Base-by-base conservation (phyloP, 768 basidiomycete genomes). In the Sistotremastrum niveocremeum region DNA sequence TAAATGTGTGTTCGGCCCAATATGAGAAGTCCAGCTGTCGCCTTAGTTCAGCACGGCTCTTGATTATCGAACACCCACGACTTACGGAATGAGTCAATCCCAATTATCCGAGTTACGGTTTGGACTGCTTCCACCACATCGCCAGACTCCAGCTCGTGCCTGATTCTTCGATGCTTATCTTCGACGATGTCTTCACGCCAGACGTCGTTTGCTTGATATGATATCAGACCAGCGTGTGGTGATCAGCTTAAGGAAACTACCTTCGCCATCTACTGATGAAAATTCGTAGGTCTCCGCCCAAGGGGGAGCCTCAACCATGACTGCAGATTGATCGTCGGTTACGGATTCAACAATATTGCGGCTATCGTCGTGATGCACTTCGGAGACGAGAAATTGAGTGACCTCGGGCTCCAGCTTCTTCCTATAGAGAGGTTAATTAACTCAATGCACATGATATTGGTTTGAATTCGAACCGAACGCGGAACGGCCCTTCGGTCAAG, bases 71-170 rank as follows among this genome's bases (percentile, higher is more conserved):
- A 45, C n/a, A 30, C 2, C 9, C 11, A 4, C n/a, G 1, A 68
- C 83, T 58, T 51, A 91, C 90, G 89, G 49, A 81, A 88, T 10
- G 88, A 87, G 61, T 95, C 93, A 4, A 97, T 87, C 1, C 91
- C 93, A 9, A 78, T 79, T 42, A 95, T 77, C 8, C 89, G 76
- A 5, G 87, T 85, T 41, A 93, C 86, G 7, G 91, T 97, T 44
- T 73, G 73, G 5, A 86, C 78, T 9, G 79, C 86, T 52, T 93
- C 86, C 34, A 97, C 86, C 6, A 90, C 74, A 59, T 97, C 91
- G 3, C 87, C 86, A 28, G 85, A 78, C 57, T 91, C 86, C 29
- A 94, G 68, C 48, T 90, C 82, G 55, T 89, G 86, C 37, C 88
- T 72, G 5, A 95, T 79, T 46, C 87, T 69, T 11, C 90, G 76